A percentile compares a stretch with the other conserved stretches of the same genome.
Conservation (phyloP, 2,329 filamentous ascomycete species). For the Colletotrichum sp. region DNA sequence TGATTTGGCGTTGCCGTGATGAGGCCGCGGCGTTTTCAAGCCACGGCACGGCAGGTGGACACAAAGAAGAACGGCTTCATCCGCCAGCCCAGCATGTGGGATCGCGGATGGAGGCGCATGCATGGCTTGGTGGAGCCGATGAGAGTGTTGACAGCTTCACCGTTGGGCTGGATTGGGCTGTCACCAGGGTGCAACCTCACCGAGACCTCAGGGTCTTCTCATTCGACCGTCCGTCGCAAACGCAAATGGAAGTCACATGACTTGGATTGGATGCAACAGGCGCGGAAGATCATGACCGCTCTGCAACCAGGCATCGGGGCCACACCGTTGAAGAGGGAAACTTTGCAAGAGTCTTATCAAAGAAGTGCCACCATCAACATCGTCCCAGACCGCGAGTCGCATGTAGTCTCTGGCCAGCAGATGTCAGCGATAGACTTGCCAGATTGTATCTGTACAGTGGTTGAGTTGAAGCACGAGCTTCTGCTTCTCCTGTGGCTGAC, state of each 20-base stretch:
- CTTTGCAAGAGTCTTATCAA: not conserved
- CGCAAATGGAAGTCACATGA: constrained; percentile 1
- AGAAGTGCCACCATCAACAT: not conserved
- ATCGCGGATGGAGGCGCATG: not conserved
- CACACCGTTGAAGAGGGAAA: not conserved
- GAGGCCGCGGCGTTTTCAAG: not conserved
- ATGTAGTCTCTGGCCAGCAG: not conserved
- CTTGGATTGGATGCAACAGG: not conserved
- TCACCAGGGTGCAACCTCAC: constrained; percentile 10
- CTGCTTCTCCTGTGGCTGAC: not conserved
- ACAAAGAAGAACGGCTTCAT: constrained; percentile 16
- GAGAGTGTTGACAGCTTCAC: not conserved
- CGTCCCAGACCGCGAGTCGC: not conserved
- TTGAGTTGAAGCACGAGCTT: constrained; percentile 11
- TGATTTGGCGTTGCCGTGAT: not conserved
- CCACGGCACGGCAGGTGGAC: not conserved
- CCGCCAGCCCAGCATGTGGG: constrained; percentile 14
- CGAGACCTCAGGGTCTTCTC: not conserved
- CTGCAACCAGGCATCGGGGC: not conserved
- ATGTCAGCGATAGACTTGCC: not conserved
- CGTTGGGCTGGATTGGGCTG: constrained; percentile 17
- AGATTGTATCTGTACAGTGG: not conserved
- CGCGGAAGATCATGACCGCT: not conserved
- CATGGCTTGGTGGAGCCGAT: constrained; percentile 1
- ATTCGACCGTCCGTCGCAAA: not conserved